Base-by-base conservation (phyloP, 441 rosid species). In the Corymbia citriodora region DNA sequence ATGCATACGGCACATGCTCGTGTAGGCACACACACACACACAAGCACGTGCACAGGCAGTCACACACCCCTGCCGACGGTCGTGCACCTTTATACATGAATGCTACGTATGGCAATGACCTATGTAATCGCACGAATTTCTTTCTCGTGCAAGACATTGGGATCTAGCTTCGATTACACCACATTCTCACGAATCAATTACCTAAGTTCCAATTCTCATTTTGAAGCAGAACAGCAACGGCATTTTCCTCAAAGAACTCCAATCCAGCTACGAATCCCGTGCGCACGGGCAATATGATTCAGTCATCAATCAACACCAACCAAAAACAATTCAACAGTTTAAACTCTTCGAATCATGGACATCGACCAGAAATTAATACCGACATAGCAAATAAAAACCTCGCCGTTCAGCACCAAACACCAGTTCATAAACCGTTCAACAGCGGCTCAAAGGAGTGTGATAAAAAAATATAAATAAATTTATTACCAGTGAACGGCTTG, bases 401-500 rank as follows among this genome's bases (percentile, higher is more conserved):
- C 85, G 85, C 7, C n/a, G 85, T 79, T 23, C 85, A 23, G 18
- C 85, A 40, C 88, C 52, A 45, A 57, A 25, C 52, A 87, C 85
- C 85, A 45, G 85, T 27, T 4, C 29, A 74, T 74, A 23, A 74
- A 74, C 29, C 3, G 85, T 40, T 74, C 52, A 9, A 21, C 50
- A 14, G 11, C 52, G 25, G 50, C 52, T 12, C 50, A 40, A 74
- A 74, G 85, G n/a, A 23, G 29, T 33, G 79, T 18, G 50, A 11
- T 11, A 40, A 79, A 48, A 79, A 79, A 79, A 7, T 23, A 23
- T 4, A 50, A 90, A 45, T 52, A 16, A 18, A 49, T 55, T 19
- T 17, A 72, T 57, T 90, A 96, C 99, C 99, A 87, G 97, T 95
- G 92, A 98, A 97, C 89, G 99, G 99, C 93, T 96, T 98, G 61